Evolutionary conservation across 192 early-diverging fungal species (phyloP), one percentile per base, ranked within the genome.

Genomic region (Mortierella alpina): DNA sequence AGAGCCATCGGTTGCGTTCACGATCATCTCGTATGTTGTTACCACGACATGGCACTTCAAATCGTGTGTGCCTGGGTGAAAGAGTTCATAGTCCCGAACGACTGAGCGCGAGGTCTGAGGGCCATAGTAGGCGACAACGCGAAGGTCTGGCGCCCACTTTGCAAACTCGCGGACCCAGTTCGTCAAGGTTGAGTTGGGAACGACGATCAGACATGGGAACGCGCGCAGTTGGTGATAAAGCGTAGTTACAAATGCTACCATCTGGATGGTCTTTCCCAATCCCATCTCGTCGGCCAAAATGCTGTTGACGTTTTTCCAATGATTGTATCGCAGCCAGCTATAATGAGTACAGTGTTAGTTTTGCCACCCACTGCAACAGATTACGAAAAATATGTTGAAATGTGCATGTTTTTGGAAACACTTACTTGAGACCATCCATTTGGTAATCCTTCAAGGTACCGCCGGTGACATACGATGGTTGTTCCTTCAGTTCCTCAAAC

Each of bases 231-330:
- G 70, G 10, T 82, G 79, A 56, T 70, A 86, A 6, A 94, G 54
- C 0, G 70, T 70, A 5, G 70, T 72, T 4, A 93, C 60, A 55
- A 93, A 89, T 0, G 88, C 64, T 13, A 94, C 87, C 47, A 93
- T 87, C 68, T 94, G 93, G 20, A 94, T 86, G 10, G 93, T 94
- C 75, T 94, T 94, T 14, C 89, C 92, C 46, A 93, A 63, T 7
- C 93, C 93, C 92, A 93, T 93, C 60, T 93, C 92, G 79, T 93
- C 92, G 15, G 93, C 92, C 31, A 93, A 66, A 68, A 93, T 90
- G 62, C 88, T 91, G 23, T 89, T 84, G 44, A 82, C 78, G 10
- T 82, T 47, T 45, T 88, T 85, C 51, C 70, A 82, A 86, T 92
- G 93, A 66, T 93, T 88, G 73, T 91, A 93, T 14, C 89, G 44